A percentile compares a stretch with the other conserved stretches of the same genome.
phyloP scores from a whole-genome alignment of 768 basidiomycete genomes.

The Epithele typhae region DNA sequence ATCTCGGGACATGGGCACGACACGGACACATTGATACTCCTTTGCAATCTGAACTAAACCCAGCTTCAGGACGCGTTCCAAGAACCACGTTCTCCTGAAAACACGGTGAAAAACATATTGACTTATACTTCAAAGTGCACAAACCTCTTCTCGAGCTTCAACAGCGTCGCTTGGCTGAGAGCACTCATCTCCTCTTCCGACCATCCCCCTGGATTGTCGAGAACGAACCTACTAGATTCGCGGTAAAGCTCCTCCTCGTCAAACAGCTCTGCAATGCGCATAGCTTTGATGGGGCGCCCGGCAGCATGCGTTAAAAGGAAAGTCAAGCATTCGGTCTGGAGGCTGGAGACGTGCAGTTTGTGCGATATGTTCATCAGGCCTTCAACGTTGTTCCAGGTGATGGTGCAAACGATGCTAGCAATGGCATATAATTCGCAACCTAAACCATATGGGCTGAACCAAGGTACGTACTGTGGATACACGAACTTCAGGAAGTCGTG shows the following conservation, averaged over 20 bases:
- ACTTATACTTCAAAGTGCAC: constrained; percentile 11
- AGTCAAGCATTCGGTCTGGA: constrained; percentile 77
- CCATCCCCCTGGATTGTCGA: constrained; percentile 90
- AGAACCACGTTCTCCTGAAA: constrained; percentile 85
- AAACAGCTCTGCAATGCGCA: constrained; percentile 88
- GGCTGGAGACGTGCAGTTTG: constrained; percentile 78
- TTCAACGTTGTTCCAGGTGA: constrained; percentile 94
- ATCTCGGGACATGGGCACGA: background rate
- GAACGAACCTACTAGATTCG: constrained; percentile 86
- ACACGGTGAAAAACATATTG: background rate
- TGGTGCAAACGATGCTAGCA: constrained; percentile 78
- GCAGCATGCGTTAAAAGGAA: constrained; percentile 93
- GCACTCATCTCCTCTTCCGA: constrained; percentile 76
- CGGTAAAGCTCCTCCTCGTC: constrained; percentile 88
- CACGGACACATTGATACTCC: constrained; percentile 87
- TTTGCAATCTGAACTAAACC: constrained; percentile 84
- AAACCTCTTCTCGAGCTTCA: constrained; percentile 86
- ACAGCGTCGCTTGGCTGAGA: constrained; percentile 73
- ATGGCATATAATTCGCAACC: background rate
- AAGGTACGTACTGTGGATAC: constrained; percentile 70
- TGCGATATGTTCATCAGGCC: constrained; percentile 87
- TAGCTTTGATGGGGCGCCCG: constrained; percentile 87
- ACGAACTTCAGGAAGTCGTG: constrained; percentile 93
- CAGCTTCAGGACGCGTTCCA: constrained; percentile 90
- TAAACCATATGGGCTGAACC: background rate